Evolutionary conservation across 2,329 filamentous ascomycete species (phyloP), one percentile per base, ranked within the genome.

Genomic region (Byssothecium circinans): DNA sequence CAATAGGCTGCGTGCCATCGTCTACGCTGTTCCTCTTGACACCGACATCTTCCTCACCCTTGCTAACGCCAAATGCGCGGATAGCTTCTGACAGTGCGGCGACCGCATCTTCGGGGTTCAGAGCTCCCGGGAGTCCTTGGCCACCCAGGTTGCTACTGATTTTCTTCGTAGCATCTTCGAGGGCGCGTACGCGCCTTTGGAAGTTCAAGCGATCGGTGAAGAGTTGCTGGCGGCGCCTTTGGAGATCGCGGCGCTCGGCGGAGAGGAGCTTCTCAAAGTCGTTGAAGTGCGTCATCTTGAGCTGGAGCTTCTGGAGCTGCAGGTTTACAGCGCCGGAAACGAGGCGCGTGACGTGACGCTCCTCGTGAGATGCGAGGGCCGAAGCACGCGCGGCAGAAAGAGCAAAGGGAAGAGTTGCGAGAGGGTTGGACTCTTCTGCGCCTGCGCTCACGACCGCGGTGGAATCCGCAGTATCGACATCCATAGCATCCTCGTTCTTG

Each of bases 231-330:
- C 92, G 85, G 33, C 89, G 89, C 47, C 91, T 84, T 73, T 99
- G 94, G 18, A 99, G 80, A 72, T 99, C 94, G 50, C 91, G 84
- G 50, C 92, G 86, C 75, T 99, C 94, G 5, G 91, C 90, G 61
- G 95, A 88, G 41, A 99, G 79, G 36, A 96, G 86, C 15, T 88
- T 82, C 73, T 99, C 94, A 81, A 99, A 91, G 71, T 99, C 94
- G 62, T 89, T 87, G 74, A 99, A 99, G 70, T 97, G 95, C 65
- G 90, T 86, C 50, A 99, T 81, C 75, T 99, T 99, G 61, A 97
- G 78, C 73, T 97, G 91, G 53, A 97, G 85, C 74, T 99, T 99
- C 67, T 96, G 87, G 27, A 97, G 78, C n/a, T 89, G 92, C 11
- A 95, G 81, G 67, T 99, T 99, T 43, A 96, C 89, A 0, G 91